Conservation (phyloP, 352 stramenopile genomes). For the Pythium biforme region DNA sequence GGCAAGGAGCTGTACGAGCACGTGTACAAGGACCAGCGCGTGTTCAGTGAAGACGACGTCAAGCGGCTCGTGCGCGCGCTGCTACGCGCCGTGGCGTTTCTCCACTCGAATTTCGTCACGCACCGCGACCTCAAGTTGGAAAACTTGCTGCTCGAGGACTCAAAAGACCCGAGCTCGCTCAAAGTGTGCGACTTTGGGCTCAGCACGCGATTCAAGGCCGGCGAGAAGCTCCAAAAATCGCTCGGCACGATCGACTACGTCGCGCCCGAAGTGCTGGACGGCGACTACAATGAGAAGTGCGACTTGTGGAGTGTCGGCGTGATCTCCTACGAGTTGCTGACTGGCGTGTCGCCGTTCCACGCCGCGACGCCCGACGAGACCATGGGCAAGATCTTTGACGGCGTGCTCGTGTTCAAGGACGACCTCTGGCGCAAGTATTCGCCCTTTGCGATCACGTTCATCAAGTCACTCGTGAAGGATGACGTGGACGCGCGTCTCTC, state of each 20-base stretch:
- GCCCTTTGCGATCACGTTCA: conserved; percentile 61
- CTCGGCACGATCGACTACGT: conserved; percentile 85
- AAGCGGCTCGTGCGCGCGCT: conserved; percentile 52
- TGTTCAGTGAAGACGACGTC: conserved; percentile 68
- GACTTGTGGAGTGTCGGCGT: conserved; percentile 81
- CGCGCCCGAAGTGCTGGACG: conserved; percentile 76
- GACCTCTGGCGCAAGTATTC: conserved; percentile 65
- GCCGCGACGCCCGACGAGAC: conserved; percentile 67
- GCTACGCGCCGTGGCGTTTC: conserved; percentile 46
- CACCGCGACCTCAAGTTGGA: conserved; percentile 83
- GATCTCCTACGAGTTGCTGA: conserved; percentile 77
- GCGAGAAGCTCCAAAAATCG: conserved; percentile 71
- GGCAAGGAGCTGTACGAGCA: conserved; percentile 80
- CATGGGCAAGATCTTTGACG: conserved; percentile 84
- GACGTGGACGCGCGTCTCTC: conserved; percentile 62
- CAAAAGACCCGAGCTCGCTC: conserved; percentile 53
- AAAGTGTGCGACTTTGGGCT: conserved; percentile 85
- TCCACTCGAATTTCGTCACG: conserved; percentile 82
- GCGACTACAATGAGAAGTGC: conserved; percentile 82
- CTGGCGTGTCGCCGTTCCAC: conserved; percentile 68
- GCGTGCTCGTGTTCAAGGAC: conserved; percentile 70
- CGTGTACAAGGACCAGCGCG: conserved; percentile 61
- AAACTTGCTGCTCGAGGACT: conserved; percentile 78
- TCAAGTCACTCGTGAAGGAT: conserved; percentile 80
- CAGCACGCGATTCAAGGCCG: conserved; percentile 67